Percentiles rank a stretch among this genome's conserved stretches.
Evolutionary conservation across 768 basidiomycete genomes (phyloP).

Genomic region (Naganishia randhawae): DNA sequence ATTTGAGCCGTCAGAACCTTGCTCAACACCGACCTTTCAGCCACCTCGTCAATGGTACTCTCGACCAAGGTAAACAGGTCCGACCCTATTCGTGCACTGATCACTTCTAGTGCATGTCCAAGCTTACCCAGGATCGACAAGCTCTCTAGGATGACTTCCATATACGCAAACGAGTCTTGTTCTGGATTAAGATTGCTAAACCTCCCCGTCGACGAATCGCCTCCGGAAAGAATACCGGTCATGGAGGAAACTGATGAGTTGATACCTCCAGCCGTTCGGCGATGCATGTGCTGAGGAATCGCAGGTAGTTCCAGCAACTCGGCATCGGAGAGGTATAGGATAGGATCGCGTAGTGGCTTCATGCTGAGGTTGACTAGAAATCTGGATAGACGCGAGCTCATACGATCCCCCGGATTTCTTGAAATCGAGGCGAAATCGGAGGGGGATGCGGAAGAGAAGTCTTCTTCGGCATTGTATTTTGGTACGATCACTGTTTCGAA

Average conservation of each 20-base stretch:
- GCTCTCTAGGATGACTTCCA: conserved; percentile 89
- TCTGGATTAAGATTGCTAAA: conserved; percentile 64
- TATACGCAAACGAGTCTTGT: conserved; percentile 84
- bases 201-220: conserved; percentile 7
- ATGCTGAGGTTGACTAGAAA: conserved; percentile 48
- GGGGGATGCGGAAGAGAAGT: neutral
- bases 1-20: too few species aligned
- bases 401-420: neutral
- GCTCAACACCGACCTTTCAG: conserved; percentile 67
- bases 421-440: neutral
- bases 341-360: conserved; percentile 48
- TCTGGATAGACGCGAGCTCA: conserved; percentile 46
- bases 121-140: conserved; percentile 84
- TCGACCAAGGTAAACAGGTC: conserved; percentile 86
- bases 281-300: conserved; percentile 8
- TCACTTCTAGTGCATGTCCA: conserved; percentile 72
- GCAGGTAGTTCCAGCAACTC: conserved; percentile 33
- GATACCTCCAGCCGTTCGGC: neutral
- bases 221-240: neutral
- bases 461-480: conserved; percentile 24
- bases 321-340: conserved; percentile 47
- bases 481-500: conserved; percentile 18
- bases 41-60: conserved; percentile 80
- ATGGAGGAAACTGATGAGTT: neutral
- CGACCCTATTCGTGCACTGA: conserved; percentile 73